A percentile compares a stretch with the other conserved stretches of the same genome.
phyloP scores from a whole-genome alignment of 2,329 filamentous ascomycete genomes.

The Lecanicillium sp. region DNA sequence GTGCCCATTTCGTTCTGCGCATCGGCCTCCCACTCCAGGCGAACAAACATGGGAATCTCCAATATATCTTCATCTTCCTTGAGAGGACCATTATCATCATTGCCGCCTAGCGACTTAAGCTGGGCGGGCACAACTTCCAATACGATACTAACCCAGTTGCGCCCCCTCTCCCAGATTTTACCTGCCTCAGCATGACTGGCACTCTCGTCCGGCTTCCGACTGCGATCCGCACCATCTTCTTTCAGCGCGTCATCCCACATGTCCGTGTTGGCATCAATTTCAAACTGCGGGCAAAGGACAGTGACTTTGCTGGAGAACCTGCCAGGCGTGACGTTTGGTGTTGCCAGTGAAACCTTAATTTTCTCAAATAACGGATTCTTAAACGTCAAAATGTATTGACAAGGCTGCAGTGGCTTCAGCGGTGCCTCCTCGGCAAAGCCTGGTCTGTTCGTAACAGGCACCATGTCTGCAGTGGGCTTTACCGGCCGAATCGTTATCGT shows the following conservation, averaged over 20 bases:
- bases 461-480: conserved; percentile 25
- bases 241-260: conserved; percentile 82
- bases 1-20: conserved; percentile 55
- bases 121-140: conserved; percentile 74
- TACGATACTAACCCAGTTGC: conserved; percentile 93
- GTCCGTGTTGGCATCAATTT: conserved; percentile 85
- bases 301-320: conserved; percentile 74
- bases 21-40: conserved; percentile 82
- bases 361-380: conserved; percentile 91
- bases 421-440: conserved; percentile 22
- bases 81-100: conserved; percentile 37
- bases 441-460: conserved; percentile 26
- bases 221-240: conserved; percentile 33
- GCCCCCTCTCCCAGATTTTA: conserved; percentile 90
- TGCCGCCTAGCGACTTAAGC: conserved; percentile 25
- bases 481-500: conserved; percentile 65
- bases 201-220: conserved; percentile 30
- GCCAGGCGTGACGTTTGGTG: conserved; percentile 70
- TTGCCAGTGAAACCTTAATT: conserved; percentile 80
- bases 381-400: conserved; percentile 82
- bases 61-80: conserved; percentile 56
- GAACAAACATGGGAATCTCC: conserved; percentile 91
- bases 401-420: conserved; percentile 48
- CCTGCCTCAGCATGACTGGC: conserved; percentile 65
- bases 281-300: conserved; percentile 87